Conservation (phyloP, 2,329 filamentous ascomycete genomes). For the Lecanosticta acicola region DNA sequence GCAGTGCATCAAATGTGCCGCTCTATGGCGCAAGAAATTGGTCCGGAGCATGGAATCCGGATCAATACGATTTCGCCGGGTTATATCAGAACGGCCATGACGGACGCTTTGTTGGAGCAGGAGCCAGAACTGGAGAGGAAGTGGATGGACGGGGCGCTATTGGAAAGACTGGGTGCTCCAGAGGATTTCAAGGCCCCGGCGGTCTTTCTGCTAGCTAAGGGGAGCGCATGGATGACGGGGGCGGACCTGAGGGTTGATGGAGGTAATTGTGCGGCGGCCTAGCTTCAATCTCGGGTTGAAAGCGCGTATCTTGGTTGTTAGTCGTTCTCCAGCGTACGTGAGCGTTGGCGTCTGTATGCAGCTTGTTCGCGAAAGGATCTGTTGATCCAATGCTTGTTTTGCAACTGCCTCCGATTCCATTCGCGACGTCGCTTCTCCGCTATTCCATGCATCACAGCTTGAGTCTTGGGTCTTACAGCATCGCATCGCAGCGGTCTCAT, state of each 20-base stretch:
- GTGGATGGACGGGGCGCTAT: conserved; percentile 51
- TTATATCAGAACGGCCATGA: conserved; percentile 36
- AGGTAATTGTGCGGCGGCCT: conserved; percentile 47
- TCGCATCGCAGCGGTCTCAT: no score
- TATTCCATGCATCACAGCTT: no score
- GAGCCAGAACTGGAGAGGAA: conserved; percentile 48
- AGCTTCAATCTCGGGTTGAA: no score
- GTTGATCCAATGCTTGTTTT: no score
- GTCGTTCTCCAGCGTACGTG: no score
- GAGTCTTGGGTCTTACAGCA: no score
- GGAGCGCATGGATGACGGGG: conserved; percentile 66
- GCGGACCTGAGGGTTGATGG: conserved; percentile 66
- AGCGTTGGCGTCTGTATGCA: not conserved
- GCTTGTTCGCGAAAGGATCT: no score
- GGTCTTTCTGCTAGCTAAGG: conserved; percentile 61
- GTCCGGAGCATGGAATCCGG: conserved; percentile 27
- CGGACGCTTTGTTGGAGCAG: conserved; percentile 32
- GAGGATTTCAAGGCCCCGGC: conserved; percentile 61
- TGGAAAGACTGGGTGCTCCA: conserved; percentile 50
- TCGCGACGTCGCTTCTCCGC: no score
- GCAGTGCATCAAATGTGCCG: conserved; percentile 50
- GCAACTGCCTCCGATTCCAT: no score
- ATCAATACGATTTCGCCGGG: conserved; percentile 33
- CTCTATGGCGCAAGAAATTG: conserved; percentile 52
- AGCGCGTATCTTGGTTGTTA: no score